Evolutionary conservation across 2,329 filamentous ascomycete genomes (phyloP).

Genomic region (Parafenestella ontariensis): DNA sequence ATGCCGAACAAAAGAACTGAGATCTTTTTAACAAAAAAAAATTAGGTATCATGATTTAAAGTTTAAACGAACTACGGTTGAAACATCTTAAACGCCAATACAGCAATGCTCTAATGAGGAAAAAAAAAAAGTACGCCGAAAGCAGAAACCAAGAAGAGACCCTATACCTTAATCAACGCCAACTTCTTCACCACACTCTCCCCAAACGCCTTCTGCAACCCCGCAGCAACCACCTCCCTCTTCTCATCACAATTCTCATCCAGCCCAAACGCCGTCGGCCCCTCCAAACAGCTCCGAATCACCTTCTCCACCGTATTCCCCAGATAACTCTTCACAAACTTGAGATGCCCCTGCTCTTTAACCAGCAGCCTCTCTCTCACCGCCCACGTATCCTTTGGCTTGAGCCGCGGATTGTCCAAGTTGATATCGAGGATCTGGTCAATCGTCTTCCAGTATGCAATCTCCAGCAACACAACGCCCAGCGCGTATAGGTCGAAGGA

Average conservation of each 20-base stretch:
- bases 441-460: constrained; percentile 61
- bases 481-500: constrained; percentile 62
- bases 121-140: neutral
- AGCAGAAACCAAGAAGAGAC: no score
- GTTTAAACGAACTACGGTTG: no score
- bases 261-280: constrained; percentile 39
- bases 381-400: constrained; percentile 48
- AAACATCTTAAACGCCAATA: no score
- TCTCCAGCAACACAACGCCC: constrained; percentile 61
- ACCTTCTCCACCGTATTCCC: constrained; percentile 35
- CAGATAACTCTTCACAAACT: constrained; percentile 33
- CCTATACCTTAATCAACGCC: constrained; percentile 35
- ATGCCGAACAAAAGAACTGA: no score
- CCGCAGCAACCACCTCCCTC: constrained; percentile 36
- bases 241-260: constrained; percentile 37
- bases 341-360: constrained; percentile 24
- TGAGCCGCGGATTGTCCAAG: constrained; percentile 33
- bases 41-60: no score
- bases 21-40: no score
- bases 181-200: constrained; percentile 41
- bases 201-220: constrained; percentile 41
- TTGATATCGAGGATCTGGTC: constrained; percentile 53
- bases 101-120: no score
- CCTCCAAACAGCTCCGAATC: constrained; percentile 39
- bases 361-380: constrained; percentile 44